Base-by-base conservation (phyloP, 192 early-diverging fungal genomes). In the Coemansia sp. region DNA sequence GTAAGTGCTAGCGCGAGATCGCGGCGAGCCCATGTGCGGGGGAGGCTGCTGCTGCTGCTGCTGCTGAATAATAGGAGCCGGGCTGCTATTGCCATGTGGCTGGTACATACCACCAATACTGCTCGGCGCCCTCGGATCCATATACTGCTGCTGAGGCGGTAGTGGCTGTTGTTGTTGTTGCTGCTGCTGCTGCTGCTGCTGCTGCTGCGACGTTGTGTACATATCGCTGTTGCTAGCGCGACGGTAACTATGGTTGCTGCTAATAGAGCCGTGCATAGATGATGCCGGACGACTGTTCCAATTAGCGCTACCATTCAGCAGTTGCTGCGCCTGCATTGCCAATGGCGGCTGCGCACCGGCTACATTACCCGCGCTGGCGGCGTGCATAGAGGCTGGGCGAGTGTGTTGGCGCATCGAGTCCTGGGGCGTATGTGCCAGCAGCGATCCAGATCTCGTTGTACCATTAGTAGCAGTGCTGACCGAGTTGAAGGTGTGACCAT, bases 221-320 rank as follows among this genome's bases (percentile, higher is more conserved):
- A 80, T 74, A 37, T 80, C 72, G 59, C 67, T 74, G 65, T 80
- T 80, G 66, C 77, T 80, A 0, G 77, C 61, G 2, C 77, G 64
- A 20, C 77, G 77, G 43, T 71, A 74, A 13, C 23, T 58, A 59
- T 57, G 53, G 37, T 74, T 65, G 5, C 56, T 23, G n/a, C 39
- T 20, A 2, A 69, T 56, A 8, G 57, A 14, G 14, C 69, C 72
- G 40, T 76, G 79, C 79, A 82, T 82, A 0, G 79, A 69, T 35
- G 79, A 76, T 5, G 56, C 50, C 0, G 79, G 79, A 13, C 79
- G 79, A 39, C 61, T 71, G 58, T 67, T 70, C 65, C 69, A 74
- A 18, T 38, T 65, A 1, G 62, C 63, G 9, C 56, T 64, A 34
- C 58, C 62, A 36, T 42, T 60, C 9, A 65, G 50, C 38, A 65